Base-by-base conservation (phyloP, 495 filamentous ascomycete genomes). In the Hapsidospora chrysogenum region DNA sequence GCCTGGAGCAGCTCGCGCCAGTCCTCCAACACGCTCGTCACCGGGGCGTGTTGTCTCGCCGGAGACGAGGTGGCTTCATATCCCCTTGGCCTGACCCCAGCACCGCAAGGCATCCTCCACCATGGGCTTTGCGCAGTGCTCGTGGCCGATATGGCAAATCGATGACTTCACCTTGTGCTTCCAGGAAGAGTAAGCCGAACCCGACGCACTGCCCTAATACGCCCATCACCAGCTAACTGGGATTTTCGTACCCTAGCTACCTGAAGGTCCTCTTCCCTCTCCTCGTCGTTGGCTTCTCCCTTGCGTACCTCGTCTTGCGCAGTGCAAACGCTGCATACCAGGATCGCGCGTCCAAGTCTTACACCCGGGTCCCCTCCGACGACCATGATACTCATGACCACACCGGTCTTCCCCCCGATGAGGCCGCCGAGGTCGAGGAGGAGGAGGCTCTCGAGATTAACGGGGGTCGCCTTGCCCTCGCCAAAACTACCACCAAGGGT, bases 161-260 rank as follows among this genome's bases (percentile, higher is more conserved):
- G 89, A 97, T 58, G 92, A 97, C 58, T 78, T 97, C 51, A 78
- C 80, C 9, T 59, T 52, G 34, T 96, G 92, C 58, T 86, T 97
- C 50, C 77, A 84, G 49, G 72, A 70, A 62, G 84, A 92, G 87
- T 94, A 57, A 56, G 80, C 60, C 2, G 14, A 25, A 16, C 25
- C 11, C 18, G 4, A 35, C n/a, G 10, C 22, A n/a, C 21, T n/a
- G n/a, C n/a, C n/a, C n/a, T n/a, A n/a, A n/a, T n/a, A n/a, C n/a
- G n/a, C n/a, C n/a, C n/a, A n/a, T n/a, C n/a, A n/a, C 14, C 10
- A 17, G 40, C 31, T 26, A 22, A 25, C 17, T 11, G 15, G 31
- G 19, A 41, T 4, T 34, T 38, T n/a, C 31, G 23, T 33, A 10
- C 31, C 36, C 46, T 53, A 96, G 87, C 52, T 83, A 82, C 51